Conservation (phyloP, 768 basidiomycete genomes). For the Macrolepiota albuminosa region DNA sequence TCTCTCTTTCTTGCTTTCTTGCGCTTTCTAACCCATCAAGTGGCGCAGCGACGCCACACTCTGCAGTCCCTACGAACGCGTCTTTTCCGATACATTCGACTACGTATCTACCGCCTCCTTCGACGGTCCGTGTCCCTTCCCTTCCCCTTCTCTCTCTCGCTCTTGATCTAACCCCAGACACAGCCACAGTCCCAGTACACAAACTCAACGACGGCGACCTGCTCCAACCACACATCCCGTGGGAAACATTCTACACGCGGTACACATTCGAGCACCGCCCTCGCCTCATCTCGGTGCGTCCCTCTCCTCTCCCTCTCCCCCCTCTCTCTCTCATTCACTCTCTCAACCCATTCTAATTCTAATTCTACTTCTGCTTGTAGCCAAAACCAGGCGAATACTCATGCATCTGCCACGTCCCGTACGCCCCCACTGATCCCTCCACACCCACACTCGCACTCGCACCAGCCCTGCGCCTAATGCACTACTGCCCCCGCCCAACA, state of each 20-base stretch:
- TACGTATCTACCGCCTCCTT: constrained; percentile 41
- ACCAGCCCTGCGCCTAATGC: constrained; percentile 29
- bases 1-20: too few species aligned
- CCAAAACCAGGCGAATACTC: constrained; percentile 28
- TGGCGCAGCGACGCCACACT: constrained; percentile 29
- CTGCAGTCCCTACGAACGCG: constrained; percentile 44
- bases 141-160: neutral
- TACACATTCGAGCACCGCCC: constrained; percentile 35
- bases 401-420: constrained; percentile 45
- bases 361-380: too few species aligned
- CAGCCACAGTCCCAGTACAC: constrained; percentile 31
- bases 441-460: too few species aligned
- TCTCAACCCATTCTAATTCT: too few species aligned
- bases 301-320: too few species aligned
- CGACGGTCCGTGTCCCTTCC: constrained; percentile 31
- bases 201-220: constrained; percentile 33
- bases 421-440: too few species aligned
- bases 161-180: neutral
- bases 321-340: too few species aligned
- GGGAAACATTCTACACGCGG: constrained; percentile 41
- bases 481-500: constrained; percentile 50
- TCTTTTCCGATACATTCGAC: constrained; percentile 46
- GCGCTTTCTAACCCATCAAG: neutral
- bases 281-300: constrained; percentile 30
- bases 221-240: constrained; percentile 34